Base-by-base conservation (phyloP, 164 flowering plant species). In the Vitis amurensis region DNA sequence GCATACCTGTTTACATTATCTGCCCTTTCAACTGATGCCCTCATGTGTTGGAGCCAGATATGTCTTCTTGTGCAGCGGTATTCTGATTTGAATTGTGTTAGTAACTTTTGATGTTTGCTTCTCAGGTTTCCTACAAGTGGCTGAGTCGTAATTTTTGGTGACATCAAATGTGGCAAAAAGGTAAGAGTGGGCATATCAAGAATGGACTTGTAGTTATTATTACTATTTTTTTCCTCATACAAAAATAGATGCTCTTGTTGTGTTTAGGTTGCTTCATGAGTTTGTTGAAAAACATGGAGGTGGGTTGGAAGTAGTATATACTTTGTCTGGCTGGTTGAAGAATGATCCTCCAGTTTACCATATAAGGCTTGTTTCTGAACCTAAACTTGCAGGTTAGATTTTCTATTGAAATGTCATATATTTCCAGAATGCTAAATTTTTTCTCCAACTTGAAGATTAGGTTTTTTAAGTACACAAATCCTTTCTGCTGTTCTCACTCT, bases 71-170 rank as follows among this genome's bases (percentile, higher is more conserved):
- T 12, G 55, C 2, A 6, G 10, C 12, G 2, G 11, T 31, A 49
- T 8, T 66, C 74, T 19, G 63, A 59, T 12, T 37, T 12, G 14
- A 49, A 67, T 15, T 31, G 31, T 11, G 23, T 51, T 67, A 2
- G 52, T 16, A 50, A 11, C 15, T 15, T 60, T 52, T 69, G 10
- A 16, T 23, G 23, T 50, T 19, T 13, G 51, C 55, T 53, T 73
- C 31, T 66, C 86, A 93, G 97, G 94, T 92, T 73, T 92, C 98
- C 0, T 94, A 92, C 82, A 94, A 92, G 79, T 92, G 97, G 97
- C 80, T 89, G 59, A 92, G 98, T 86, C 95, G 97, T 65, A 88
- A 87, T 69, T 89, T 72, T 82, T 82, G 80, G 80, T 94, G 64
- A 80, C 98, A 51, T 94, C 98, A 19, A 78, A 89, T 83, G 76